Evolutionary conservation across 352 stramenopile genomes (phyloP).

Genomic region (Pythium aquatile): DNA sequence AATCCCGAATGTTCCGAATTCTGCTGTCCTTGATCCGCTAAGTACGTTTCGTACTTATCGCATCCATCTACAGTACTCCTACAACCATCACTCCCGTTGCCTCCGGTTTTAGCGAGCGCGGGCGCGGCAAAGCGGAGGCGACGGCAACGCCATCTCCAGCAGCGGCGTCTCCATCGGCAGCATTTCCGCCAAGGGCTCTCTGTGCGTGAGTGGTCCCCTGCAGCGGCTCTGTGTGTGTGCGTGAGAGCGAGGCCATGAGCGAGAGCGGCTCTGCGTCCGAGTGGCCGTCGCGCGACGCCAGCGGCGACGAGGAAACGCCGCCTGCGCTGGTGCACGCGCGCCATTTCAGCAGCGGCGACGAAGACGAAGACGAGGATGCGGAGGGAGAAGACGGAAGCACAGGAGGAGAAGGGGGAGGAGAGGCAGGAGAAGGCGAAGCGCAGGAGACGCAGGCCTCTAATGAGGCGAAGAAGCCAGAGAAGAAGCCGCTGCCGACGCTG

Average conservation of each 20-base stretch:
- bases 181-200: background rate
- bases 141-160: background rate
- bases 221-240: background rate
- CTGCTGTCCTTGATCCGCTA: background rate
- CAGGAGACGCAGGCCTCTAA: no score
- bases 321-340: background rate
- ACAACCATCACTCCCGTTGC: conserved; percentile 21
- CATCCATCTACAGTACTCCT: background rate
- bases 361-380: conserved; percentile 2
- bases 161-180: background rate
- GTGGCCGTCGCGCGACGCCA: conserved; percentile 10
- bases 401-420: background rate
- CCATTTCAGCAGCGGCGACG: conserved; percentile 13
- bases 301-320: conserved; percentile 2
- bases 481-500: conserved; percentile 13
- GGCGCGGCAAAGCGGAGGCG: conserved; percentile 13
- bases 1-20: conserved; percentile 1
- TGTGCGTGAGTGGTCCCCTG: background rate
- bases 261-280: conserved; percentile 5
- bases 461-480: conserved; percentile 1
- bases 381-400: background rate
- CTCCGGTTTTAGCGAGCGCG: conserved; percentile 10
- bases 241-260: background rate
- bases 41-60: conserved; percentile 9
- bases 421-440: no score